These are phyloP conservation scores for Furcasterigmium sp. DNA, from an alignment of 2,329 filamentous ascomycete genomes.

Conservation along the genomic window DNA sequence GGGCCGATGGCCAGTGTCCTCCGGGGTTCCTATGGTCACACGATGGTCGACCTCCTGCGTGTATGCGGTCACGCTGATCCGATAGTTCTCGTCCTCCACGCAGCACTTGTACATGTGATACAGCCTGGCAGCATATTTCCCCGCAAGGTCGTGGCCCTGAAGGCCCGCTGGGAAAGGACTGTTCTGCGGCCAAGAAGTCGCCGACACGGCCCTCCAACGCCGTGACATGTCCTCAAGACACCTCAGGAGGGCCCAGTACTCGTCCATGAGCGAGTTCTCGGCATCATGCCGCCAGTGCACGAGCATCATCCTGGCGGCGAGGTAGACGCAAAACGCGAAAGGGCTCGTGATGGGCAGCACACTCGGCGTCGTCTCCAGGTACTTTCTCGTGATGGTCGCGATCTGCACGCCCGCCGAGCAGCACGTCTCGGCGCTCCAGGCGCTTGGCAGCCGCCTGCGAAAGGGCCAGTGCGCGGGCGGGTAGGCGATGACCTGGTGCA, in stretches of 20 bases:
- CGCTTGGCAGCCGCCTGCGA: constrained; percentile 29
- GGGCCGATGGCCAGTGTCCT: too few species aligned
- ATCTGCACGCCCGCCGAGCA: constrained; percentile 35
- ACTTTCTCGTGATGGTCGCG: constrained; percentile 34
- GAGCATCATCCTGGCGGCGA: constrained; percentile 32
- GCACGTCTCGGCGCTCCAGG: constrained; percentile 38
- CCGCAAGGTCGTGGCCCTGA: too few species aligned
- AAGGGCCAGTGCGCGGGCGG: constrained; percentile 26
- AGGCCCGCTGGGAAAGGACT: too few species aligned
- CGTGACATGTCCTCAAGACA: too few species aligned
- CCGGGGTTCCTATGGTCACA: too few species aligned
- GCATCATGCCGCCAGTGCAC: constrained; percentile 21
- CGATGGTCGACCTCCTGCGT: constrained; percentile 8
- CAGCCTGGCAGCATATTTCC: constrained; percentile 11
- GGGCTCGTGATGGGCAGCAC: constrained; percentile 23
- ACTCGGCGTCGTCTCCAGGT: constrained; percentile 25
- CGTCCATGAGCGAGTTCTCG: constrained; percentile 11
- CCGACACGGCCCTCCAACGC: too few species aligned
- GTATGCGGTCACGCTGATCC: constrained; percentile 6
- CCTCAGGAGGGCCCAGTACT: constrained; percentile 19
- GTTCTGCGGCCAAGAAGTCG: too few species aligned
- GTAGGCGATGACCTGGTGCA: constrained; percentile 40
- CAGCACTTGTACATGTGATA: constrained; percentile 10
- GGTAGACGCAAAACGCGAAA: constrained; percentile 36
- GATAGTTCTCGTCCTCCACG: constrained; percentile 6